These are phyloP conservation scores for Metarhizium rileyi DNA, from an alignment of 2,329 filamentous ascomycete genomes.

Conservation along the genomic window DNA sequence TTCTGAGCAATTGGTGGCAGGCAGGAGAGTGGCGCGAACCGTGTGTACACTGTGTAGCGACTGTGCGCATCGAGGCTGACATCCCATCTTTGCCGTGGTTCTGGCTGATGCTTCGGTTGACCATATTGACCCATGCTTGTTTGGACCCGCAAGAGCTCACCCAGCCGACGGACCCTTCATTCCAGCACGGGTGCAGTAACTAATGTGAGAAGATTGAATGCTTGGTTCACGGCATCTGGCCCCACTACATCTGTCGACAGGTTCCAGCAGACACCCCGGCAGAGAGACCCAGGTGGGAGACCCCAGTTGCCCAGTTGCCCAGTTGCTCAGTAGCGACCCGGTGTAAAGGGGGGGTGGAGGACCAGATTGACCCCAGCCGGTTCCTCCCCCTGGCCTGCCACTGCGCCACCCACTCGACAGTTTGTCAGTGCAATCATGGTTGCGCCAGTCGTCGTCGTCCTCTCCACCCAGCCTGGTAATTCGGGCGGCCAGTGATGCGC, in stretches of 20 bases:
- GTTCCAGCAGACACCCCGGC: neutral
- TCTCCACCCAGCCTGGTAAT: neutral
- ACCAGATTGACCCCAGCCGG: neutral
- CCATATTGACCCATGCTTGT: neutral
- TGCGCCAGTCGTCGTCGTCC: neutral
- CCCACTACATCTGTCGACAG: neutral
- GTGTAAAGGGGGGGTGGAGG: too few relatives aligned
- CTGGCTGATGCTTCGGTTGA: neutral
- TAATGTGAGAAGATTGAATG: too few relatives aligned
- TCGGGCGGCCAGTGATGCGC: neutral
- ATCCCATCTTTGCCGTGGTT: neutral
- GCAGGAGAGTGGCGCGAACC: neutral
- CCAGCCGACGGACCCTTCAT: neutral
- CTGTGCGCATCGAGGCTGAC: neutral
- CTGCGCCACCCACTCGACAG: neutral
- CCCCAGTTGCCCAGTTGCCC: too few relatives aligned
- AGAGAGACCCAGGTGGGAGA: too few relatives aligned
- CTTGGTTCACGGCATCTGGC: neutral
- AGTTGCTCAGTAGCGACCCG: too few relatives aligned
- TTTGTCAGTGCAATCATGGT: neutral
- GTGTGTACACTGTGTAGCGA: neutral
- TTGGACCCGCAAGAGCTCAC: neutral
- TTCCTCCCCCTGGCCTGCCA: neutral
- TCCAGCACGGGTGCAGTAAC: neutral
- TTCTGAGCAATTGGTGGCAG: neutral